Evolutionary conservation across 345 rosid genomes (phyloP).

Genomic region (Gossypium rotundifolium): DNA sequence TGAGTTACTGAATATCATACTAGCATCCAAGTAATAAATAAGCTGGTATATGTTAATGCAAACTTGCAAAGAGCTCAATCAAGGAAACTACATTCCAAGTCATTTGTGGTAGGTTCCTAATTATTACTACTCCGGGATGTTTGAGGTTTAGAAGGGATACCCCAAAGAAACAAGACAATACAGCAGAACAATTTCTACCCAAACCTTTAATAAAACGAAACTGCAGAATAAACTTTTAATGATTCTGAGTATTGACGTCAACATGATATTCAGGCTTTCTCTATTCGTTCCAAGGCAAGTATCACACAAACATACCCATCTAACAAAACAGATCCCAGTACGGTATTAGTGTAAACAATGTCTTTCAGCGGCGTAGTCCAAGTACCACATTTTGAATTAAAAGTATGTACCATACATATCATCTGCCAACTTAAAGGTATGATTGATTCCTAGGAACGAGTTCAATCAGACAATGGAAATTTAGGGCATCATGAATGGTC

Average conservation of each 20-base stretch:
- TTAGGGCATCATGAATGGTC: neutral
- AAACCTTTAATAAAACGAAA: neutral
- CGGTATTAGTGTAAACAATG: neutral
- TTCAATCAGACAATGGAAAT: neutral
- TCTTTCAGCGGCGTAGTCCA: neutral
- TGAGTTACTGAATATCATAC: neutral
- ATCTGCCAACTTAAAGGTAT: neutral
- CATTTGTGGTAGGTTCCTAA: neutral
- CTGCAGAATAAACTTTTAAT: neutral
- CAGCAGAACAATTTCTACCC: neutral
- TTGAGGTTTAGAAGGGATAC: neutral
- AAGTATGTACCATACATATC: neutral
- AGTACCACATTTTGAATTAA: neutral
- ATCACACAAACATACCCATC: neutral
- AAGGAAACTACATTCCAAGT: neutral
- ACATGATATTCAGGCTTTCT: neutral
- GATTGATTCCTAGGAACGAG: neutral
- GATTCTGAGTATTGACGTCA: conserved; percentile 9
- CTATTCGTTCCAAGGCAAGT: neutral
- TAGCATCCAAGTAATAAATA: neutral
- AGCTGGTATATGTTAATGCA: neutral
- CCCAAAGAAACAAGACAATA: conserved; percentile 2
- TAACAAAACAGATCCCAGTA: neutral
- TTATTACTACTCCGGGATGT: neutral
- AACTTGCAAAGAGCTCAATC: too few relatives aligned